phyloP scores from a whole-genome alignment of 331 rosid genomes.

The Dryas integrifolia region DNA sequence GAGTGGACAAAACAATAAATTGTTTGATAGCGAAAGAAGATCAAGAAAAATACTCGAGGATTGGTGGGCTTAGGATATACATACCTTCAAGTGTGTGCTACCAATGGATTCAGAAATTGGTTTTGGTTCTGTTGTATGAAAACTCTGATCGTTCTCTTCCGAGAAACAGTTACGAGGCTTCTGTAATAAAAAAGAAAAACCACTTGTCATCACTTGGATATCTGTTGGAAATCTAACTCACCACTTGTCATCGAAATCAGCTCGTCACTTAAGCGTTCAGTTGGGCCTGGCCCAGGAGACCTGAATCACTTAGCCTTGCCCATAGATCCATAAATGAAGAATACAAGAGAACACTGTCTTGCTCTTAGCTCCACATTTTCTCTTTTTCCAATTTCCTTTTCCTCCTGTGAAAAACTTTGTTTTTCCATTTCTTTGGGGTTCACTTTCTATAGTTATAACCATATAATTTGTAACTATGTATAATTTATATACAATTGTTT shows the following conservation, averaged over 20 bases:
- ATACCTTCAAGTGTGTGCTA: constrained; percentile 4
- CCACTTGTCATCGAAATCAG: not conserved
- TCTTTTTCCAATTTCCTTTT: not conserved
- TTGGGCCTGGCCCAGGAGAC: constrained; percentile 1
- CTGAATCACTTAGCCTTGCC: not conserved
- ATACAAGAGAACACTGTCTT: not conserved
- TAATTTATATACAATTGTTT: too few species aligned
- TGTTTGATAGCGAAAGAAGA: not conserved
- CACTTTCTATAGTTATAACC: not conserved
- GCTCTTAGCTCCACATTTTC: not conserved
- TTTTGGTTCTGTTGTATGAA: not conserved
- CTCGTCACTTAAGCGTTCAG: not conserved
- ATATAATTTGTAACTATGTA: not conserved
- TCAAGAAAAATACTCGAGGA: not conserved
- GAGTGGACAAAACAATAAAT: not conserved
- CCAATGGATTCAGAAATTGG: constrained; percentile 2
- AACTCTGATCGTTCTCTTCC: not conserved
- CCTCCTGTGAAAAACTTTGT: not conserved
- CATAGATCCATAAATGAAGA: not conserved
- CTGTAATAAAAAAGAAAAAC: too few species aligned
- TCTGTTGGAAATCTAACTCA: not conserved
- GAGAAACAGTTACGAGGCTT: not conserved
- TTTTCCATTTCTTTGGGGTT: not conserved
- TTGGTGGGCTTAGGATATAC: not conserved
- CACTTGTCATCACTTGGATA: too few species aligned